Evolutionary conservation across 2,329 filamentous ascomycete genomes (phyloP).

Genomic region (Hymenoscyphus scutula): DNA sequence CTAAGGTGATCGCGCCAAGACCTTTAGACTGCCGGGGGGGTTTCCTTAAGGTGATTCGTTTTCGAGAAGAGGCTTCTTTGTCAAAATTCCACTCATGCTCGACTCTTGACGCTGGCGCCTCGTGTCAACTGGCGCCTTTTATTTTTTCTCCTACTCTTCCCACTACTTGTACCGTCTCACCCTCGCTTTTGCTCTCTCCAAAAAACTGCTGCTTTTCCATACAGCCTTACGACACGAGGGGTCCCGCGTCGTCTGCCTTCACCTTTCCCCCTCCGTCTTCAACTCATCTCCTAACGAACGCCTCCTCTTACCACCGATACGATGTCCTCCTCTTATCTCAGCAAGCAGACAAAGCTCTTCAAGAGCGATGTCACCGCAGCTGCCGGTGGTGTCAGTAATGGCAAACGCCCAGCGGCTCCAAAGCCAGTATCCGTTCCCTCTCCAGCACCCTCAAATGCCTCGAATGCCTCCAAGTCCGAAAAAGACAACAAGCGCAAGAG

Average conservation of each 20-base stretch:
- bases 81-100: not conserved
- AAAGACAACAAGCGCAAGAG: conserved; percentile 64
- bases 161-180: not conserved
- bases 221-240: not conserved
- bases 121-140: not conserved
- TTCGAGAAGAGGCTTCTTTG: not conserved
- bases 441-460: conserved; percentile 58
- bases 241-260: not conserved
- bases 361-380: conserved; percentile 60
- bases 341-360: conserved; percentile 63
- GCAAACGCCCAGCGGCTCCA: conserved; percentile 45
- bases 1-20: not conserved
- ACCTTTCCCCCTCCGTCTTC: not conserved
- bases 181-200: not conserved
- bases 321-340: conserved; percentile 60
- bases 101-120: conserved; percentile 2
- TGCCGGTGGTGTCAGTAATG: conserved; percentile 57
- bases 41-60: not conserved
- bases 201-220: not conserved
- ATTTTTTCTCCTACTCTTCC: not conserved
- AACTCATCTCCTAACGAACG: not conserved
- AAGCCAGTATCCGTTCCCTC: conserved; percentile 54
- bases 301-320: conserved; percentile 26
- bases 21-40: not conserved
- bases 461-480: conserved; percentile 49